Conservation (phyloP, 2,329 filamentous ascomycete genomes). For the Raffaelea arxii region DNA sequence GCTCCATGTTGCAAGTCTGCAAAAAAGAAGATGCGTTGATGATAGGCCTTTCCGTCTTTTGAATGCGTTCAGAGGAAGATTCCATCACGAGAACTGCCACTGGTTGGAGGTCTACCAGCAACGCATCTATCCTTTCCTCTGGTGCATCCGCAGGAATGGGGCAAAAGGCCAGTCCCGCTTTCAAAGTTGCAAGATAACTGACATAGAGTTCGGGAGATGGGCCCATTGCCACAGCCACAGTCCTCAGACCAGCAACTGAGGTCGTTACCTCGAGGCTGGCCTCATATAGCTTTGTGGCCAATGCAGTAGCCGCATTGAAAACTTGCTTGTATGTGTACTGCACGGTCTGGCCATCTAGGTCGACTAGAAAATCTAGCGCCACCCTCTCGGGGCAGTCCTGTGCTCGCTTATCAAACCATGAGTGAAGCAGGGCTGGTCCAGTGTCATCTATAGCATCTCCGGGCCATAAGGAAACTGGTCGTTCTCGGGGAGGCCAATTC, state of each 20-base stretch:
- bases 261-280: neutral
- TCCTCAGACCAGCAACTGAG: neutral
- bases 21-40: neutral
- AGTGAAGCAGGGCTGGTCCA: neutral
- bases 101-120: slow-evolving; percentile 12
- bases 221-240: slow-evolving; percentile 13
- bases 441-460: neutral
- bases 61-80: neutral
- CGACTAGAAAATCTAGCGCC: neutral
- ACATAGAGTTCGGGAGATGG: slow-evolving; percentile 25
- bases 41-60: neutral
- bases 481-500: slow-evolving; percentile 5
- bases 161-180: slow-evolving; percentile 25
- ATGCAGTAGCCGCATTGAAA: neutral
- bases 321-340: slow-evolving; percentile 4
- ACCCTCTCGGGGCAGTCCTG: neutral
- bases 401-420: neutral
- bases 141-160: slow-evolving; percentile 27
- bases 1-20: neutral
- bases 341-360: neutral
- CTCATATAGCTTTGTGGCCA: neutral
- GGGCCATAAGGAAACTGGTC: neutral
- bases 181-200: slow-evolving; percentile 24
- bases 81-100: neutral
- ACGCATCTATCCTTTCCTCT: slow-evolving; percentile 15